Percentiles rank a stretch among this genome's conserved stretches.
Conservation (phyloP, 768 basidiomycete genomes). For the Mycena epipterygia region DNA sequence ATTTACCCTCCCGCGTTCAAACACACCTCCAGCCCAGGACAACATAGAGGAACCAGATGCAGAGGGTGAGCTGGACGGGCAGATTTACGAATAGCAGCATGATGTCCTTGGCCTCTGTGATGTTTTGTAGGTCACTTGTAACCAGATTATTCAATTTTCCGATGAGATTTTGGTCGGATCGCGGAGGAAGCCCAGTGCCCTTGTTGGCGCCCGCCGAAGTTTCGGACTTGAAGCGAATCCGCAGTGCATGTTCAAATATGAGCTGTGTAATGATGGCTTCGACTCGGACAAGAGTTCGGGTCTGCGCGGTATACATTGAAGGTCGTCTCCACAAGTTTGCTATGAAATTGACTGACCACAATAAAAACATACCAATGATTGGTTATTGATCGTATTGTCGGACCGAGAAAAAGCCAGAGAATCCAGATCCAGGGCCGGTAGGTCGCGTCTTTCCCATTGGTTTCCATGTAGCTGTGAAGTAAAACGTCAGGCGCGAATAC, state of each 20-base stretch:
- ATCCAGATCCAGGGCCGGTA: constrained; percentile 71
- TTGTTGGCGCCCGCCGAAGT: background rate
- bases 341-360: constrained; percentile 49
- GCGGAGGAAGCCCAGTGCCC: background rate
- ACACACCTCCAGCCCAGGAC: constrained; percentile 48
- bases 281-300: constrained; percentile 49
- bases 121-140: constrained; percentile 55
- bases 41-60: constrained; percentile 43
- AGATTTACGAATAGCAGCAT: constrained; percentile 35
- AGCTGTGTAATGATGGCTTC: constrained; percentile 64
- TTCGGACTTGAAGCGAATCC: constrained; percentile 65
- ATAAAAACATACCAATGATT: constrained; percentile 61
- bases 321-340: background rate
- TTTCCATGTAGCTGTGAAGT: constrained; percentile 58
- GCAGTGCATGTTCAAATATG: constrained; percentile 68
- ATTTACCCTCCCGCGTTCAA: background rate
- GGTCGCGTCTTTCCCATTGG: constrained; percentile 51
- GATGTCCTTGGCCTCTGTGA: constrained; percentile 43
- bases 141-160: constrained; percentile 61
- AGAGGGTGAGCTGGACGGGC: constrained; percentile 38
- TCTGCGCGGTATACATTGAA: constrained; percentile 40
- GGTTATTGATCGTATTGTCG: constrained; percentile 49
- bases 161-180: constrained; percentile 43
- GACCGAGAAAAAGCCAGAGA: constrained; percentile 52
- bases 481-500: background rate